Evolutionary conservation across 257 asterid genomes (phyloP).

Genomic region (Phtheirospermum japonicum): DNA sequence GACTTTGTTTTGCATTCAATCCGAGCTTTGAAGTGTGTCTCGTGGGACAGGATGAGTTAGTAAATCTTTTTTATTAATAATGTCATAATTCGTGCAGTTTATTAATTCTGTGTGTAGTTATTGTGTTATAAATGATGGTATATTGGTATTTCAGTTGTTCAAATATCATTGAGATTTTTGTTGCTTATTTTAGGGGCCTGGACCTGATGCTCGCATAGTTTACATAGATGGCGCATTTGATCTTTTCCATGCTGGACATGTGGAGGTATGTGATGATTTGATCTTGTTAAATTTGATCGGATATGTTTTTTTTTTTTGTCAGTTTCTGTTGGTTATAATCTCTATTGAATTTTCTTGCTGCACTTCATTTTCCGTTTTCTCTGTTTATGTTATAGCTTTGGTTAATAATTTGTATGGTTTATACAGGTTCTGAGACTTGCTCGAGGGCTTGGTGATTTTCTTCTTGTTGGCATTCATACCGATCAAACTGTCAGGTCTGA

Average conservation of each 20-base stretch:
- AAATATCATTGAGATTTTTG: conserved; percentile 25
- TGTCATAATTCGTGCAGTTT: conserved; percentile 2
- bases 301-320: conserved; percentile 10
- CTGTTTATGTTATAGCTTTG: conserved; percentile 7
- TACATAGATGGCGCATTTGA: conserved; percentile 99
- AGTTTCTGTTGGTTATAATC: conserved; percentile 10
- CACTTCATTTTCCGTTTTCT: conserved; percentile 12
- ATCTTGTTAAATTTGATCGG: conserved; percentile 8
- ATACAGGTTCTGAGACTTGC: conserved; percentile 86
- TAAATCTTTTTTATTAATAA: conserved; percentile 18
- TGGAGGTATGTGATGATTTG: conserved; percentile 60
- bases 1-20: conserved; percentile 18
- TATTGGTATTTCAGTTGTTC: conserved; percentile 23
- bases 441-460: conserved; percentile 96
- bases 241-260: conserved; percentile 99
- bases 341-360: conserved; percentile 15
- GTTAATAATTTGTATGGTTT: conserved; percentile 27
- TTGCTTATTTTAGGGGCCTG: conserved; percentile 63
- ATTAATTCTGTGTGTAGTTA: conserved; percentile 2
- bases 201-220: conserved; percentile 92
- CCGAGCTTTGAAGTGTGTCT: conserved; percentile 14
- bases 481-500: conserved; percentile 89
- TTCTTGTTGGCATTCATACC: conserved; percentile 96
- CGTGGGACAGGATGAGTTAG: conserved; percentile 6
- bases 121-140: conserved; percentile 16